Percentiles rank a stretch among this genome's conserved stretches.
Evolutionary conservation across 164 flowering plant genomes (phyloP).

Genomic region (Vitis rupestris): DNA sequence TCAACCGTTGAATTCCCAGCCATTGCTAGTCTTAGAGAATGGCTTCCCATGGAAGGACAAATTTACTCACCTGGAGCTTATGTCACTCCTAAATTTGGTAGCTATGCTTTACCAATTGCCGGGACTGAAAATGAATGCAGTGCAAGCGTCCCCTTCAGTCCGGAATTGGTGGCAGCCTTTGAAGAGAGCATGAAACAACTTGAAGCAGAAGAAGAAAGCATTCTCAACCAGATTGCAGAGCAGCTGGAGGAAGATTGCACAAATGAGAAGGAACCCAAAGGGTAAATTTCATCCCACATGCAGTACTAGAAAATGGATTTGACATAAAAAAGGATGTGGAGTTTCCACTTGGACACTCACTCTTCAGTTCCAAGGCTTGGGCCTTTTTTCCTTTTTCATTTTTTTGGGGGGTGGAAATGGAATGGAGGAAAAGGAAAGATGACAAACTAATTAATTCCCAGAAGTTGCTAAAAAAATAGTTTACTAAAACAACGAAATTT

Average conservation of each 20-base stretch:
- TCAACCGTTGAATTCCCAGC: conserved; percentile 24
- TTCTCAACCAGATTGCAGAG: conserved; percentile 14
- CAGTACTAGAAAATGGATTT: too few species aligned
- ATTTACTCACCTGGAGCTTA: conserved; percentile 22
- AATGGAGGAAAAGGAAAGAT: too few species aligned
- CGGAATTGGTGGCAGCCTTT: conserved; percentile 35
- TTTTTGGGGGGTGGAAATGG: too few species aligned
- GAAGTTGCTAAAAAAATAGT: too few species aligned
- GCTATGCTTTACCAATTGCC: conserved; percentile 6
- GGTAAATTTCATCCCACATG: too few species aligned
- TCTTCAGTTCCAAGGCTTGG: too few species aligned
- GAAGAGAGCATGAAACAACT: conserved; percentile 41
- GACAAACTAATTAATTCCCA: too few species aligned
- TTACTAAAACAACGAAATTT: too few species aligned
- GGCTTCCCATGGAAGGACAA: conserved; percentile 19
- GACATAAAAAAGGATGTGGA: too few species aligned
- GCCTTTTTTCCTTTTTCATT: too few species aligned
- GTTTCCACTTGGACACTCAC: too few species aligned
- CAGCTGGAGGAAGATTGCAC: not conserved
- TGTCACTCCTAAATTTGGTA: conserved; percentile 41
- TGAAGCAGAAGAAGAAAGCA: conserved; percentile 30
- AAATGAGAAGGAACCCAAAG: not conserved
- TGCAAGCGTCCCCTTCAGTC: conserved; percentile 23
- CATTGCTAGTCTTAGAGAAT: conserved; percentile 21
- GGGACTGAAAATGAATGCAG: conserved; percentile 8